Percentiles rank a stretch among this genome's conserved stretches.
Evolutionary conservation across 768 basidiomycete genomes (phyloP).

Genomic region (Pulveroboletus sp.): DNA sequence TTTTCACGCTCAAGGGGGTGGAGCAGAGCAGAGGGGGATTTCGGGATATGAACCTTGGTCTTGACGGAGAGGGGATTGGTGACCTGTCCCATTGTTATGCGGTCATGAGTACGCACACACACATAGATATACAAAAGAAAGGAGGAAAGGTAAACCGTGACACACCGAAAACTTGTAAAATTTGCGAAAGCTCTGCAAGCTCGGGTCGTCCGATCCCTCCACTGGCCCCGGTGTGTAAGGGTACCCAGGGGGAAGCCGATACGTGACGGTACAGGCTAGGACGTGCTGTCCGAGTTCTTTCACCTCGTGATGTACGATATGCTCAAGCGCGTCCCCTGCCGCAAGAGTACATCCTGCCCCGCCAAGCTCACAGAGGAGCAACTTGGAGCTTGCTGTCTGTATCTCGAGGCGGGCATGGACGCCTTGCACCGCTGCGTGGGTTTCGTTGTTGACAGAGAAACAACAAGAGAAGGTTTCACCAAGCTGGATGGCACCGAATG

Average conservation of each 20-base stretch:
- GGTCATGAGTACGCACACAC: background rate
- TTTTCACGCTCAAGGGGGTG: constrained; percentile 65
- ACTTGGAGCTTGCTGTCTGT: constrained; percentile 72
- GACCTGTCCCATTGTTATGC: constrained; percentile 45
- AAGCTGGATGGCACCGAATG: constrained; percentile 83
- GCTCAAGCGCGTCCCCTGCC: constrained; percentile 59
- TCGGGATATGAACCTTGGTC: constrained; percentile 82
- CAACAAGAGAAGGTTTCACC: constrained; percentile 86
- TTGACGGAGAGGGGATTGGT: constrained; percentile 94
- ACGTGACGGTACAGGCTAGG: constrained; percentile 77
- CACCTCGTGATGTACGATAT: constrained; percentile 78
- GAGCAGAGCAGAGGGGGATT: constrained; percentile 67
- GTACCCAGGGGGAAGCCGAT: constrained; percentile 62
- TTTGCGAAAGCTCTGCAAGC: constrained; percentile 70
- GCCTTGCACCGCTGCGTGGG: constrained; percentile 54
- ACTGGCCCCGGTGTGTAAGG: constrained; percentile 46
- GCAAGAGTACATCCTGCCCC: constrained; percentile 44
- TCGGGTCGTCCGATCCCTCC: constrained; percentile 50
- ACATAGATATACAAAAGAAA: background rate
- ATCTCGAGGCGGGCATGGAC: constrained; percentile 75
- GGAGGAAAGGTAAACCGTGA: constrained; percentile 6
- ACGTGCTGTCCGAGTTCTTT: constrained; percentile 93
- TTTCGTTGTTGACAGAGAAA: constrained; percentile 79
- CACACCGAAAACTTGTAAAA: constrained; percentile 89
- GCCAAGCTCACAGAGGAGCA: constrained; percentile 58